A percentile compares a stretch with the other conserved stretches of the same genome.
Conservation (phyloP, 169 alveolate species). For the Miamiensis avidus region DNA sequence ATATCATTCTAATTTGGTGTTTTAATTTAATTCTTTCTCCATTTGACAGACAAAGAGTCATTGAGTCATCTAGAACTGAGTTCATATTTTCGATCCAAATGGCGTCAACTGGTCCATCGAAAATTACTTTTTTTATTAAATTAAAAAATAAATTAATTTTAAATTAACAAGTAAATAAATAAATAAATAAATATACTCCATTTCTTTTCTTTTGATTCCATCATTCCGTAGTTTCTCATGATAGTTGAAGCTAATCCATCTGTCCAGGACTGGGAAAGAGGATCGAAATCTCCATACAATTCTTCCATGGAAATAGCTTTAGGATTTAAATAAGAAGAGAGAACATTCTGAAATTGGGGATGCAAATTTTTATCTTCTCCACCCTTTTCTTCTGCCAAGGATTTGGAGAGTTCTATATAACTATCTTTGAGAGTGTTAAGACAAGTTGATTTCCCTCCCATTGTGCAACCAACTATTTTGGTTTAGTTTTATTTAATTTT, state of each 20-base stretch:
- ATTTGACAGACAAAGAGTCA: constrained; percentile 62
- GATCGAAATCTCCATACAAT: constrained; percentile 79
- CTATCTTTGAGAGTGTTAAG: constrained; percentile 61
- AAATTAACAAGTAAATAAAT: not conserved
- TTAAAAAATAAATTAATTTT: not conserved
- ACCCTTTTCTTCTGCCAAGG: not conserved
- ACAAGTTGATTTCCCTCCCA: constrained; percentile 75
- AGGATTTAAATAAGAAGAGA: constrained; percentile 64
- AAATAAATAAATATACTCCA: constrained; percentile 45
- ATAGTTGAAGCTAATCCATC: constrained; percentile 68
- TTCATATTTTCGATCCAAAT: constrained; percentile 74
- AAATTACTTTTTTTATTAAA: constrained; percentile 35
- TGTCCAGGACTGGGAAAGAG: constrained; percentile 53
- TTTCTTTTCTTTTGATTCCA: constrained; percentile 67
- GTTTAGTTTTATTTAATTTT: not conserved
- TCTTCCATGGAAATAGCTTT: constrained; percentile 80
- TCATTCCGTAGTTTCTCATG: constrained; percentile 55
- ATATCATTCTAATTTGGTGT: constrained; percentile 56
- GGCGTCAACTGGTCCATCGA: constrained; percentile 77
- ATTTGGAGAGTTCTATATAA: constrained; percentile 58
- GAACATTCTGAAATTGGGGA: constrained; percentile 49
- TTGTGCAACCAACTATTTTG: constrained; percentile 66
- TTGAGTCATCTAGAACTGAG: constrained; percentile 64
- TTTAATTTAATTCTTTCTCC: constrained; percentile 62
- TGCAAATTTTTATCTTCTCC: constrained; percentile 37